Evolutionary conservation across 192 early-diverging fungal genomes (phyloP).

Genomic region (Coemansia sp.): DNA sequence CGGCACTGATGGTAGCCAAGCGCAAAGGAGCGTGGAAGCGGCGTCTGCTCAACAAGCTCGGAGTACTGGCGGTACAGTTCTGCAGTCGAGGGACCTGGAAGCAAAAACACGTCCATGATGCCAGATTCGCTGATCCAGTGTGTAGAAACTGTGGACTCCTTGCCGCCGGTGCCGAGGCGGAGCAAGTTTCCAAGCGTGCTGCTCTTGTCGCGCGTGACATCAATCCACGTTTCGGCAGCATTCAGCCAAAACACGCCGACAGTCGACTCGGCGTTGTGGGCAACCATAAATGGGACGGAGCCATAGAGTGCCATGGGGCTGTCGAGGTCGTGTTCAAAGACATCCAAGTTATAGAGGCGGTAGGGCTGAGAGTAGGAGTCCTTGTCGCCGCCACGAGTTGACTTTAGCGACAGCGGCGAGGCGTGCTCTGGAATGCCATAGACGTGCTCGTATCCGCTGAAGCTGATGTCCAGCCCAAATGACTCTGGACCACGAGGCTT

Average conservation of each 20-base stretch:
- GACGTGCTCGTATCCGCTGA: constrained; percentile 79
- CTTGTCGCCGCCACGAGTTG: constrained; percentile 73
- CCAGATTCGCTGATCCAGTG: constrained; percentile 97
- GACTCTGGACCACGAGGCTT: constrained; percentile 95
- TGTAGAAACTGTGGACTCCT: constrained; percentile 46
- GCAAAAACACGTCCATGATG: constrained; percentile 82
- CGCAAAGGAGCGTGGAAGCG: constrained; percentile 84
- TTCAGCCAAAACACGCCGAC: constrained; percentile 91
- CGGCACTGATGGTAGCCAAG: constrained; percentile 95
- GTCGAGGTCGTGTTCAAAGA: constrained; percentile 95
- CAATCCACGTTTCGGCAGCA: constrained; percentile 97
- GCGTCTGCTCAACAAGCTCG: constrained; percentile 72
- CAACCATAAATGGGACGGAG: constrained; percentile 89
- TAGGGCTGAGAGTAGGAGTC: constrained; percentile 87
- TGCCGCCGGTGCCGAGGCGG: constrained; percentile 19
- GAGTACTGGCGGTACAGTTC: constrained; percentile 74
- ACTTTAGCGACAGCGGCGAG: constrained; percentile 75
- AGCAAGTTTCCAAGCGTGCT: constrained; percentile 29
- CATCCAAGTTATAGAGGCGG: constrained; percentile 95
- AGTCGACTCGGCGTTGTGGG: constrained; percentile 71
- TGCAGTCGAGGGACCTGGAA: constrained; percentile 66
- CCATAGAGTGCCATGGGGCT: constrained; percentile 98
- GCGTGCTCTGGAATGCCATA: constrained; percentile 98
- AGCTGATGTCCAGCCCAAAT: constrained; percentile 88
- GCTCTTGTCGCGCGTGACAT: constrained; percentile 70